Base-by-base conservation (phyloP, 768 basidiomycete species). In the Leccinum disarticulatum region DNA sequence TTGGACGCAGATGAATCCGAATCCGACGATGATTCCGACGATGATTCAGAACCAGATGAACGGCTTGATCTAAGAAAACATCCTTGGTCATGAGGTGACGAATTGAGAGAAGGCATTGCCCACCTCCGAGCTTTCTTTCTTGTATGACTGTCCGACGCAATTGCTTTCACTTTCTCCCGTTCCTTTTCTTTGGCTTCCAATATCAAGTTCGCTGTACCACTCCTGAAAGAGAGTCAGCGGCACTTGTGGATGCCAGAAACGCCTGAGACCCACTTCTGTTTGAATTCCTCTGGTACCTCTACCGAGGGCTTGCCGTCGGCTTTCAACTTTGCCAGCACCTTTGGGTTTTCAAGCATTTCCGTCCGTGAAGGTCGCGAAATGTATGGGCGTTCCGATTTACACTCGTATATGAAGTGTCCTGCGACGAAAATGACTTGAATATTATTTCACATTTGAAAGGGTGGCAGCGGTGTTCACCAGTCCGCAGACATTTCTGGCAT, bases 401-500 rank as follows among this genome's bases (percentile, higher is more conserved):
- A 98, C 76, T 97, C 84, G 69, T 88, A 98, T 13, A 87, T 97
- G 71, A 88, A 95, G 74, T 97, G 95, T 0, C 94, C 95, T 87
- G 68, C 38, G 49, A 55, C 19, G 46, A 41, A 22, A 17, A 46
- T 46, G 19, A 46, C 9, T 46, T 25, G 17, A 14, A 48, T 5
- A 28, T 50, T 30, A 28, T 30, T 28, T 49, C 31, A 17, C 41
- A 19, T 48, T 22, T 41, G 66, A 64, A 55, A 14, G 31, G n/a
- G 36, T 10, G 14, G 19, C 17, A 15, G 38, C 33, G 38, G 38
- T n/a, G 9, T 46, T 57, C 33, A 87, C 90, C 91, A 70, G 81
- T 79, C 33, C 79, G 77, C 19, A 94, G 80, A 64, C 92, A 94
- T 74, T 90, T 93, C 72, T 94, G 92, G 72, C 92, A 94, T 36